Evolutionary conservation across 2,329 filamentous ascomycete species (phyloP).

Genomic region (Xylaria sp.): DNA sequence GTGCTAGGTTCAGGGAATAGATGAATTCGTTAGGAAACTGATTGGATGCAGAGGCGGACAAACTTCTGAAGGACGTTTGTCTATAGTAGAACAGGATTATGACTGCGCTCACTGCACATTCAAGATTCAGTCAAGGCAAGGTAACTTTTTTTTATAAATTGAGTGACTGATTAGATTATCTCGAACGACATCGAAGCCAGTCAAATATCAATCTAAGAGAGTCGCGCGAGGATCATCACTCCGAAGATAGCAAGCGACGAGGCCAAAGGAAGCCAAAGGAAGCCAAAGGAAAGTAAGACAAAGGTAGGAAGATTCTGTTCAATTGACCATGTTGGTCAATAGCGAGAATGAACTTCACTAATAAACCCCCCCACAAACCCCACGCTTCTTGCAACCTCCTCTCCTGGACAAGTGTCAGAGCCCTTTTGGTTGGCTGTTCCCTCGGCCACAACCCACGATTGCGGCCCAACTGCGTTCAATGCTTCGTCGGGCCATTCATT

Average conservation of each 20-base stretch:
- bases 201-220: neutral
- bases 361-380: conserved; percentile 46
- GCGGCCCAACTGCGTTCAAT: conserved; percentile 31
- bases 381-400: conserved; percentile 40
- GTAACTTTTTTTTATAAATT: neutral
- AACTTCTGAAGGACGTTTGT: neutral
- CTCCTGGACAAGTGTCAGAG: conserved; percentile 43
- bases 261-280: neutral
- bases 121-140: neutral
- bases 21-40: conserved; percentile 9
- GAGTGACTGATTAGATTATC: neutral
- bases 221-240: neutral
- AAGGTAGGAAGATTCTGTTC: conserved; percentile 9
- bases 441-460: conserved; percentile 26
- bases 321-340: conserved; percentile 2
- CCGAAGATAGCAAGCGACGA: neutral
- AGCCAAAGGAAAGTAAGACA: conserved; percentile 8
- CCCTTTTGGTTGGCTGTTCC: conserved; percentile 41
- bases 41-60: neutral
- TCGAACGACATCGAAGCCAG: neutral
- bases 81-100: conserved; percentile 2
- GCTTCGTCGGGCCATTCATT: neutral
- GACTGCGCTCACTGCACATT: neutral
- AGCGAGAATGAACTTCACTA: conserved; percentile 23
- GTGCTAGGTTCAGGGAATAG: conserved; percentile 15